phyloP scores from a whole-genome alignment of 2,329 filamentous ascomycete genomes.

The Elsinoe fawcettii region DNA sequence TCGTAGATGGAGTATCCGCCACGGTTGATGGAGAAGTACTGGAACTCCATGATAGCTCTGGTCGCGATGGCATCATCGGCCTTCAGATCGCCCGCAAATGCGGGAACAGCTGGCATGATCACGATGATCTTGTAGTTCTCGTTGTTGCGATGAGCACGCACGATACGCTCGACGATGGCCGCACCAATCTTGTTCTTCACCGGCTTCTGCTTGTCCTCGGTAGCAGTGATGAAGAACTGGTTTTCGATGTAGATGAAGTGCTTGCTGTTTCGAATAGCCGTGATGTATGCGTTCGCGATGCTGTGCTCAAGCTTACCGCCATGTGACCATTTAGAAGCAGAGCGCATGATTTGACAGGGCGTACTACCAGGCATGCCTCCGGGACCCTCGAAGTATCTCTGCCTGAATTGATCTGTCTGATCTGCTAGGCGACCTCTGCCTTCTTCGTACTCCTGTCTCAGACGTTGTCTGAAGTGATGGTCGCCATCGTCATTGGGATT shows the following conservation, averaged over 20 bases:
- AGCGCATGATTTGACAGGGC: constrained; percentile 68
- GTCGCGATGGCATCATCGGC: constrained; percentile 66
- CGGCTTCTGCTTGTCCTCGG: constrained; percentile 59
- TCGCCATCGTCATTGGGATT: constrained; percentile 22
- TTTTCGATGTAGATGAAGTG: constrained; percentile 72
- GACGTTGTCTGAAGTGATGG: constrained; percentile 26
- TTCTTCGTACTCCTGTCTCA: constrained; percentile 25
- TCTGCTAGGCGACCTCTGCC: constrained; percentile 23
- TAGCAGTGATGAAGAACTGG: constrained; percentile 83
- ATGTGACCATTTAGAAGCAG: constrained; percentile 51
- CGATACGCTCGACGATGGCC: constrained; percentile 68
- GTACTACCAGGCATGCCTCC: constrained; percentile 25
- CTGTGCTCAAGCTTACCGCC: constrained; percentile 61
- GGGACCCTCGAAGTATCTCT: constrained; percentile 18
- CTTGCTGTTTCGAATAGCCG: constrained; percentile 77
- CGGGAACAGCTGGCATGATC: constrained; percentile 71
- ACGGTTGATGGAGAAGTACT: constrained; percentile 71
- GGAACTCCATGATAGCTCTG: constrained; percentile 80
- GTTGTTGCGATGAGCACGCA: constrained; percentile 58
- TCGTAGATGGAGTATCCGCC: constrained; percentile 74
- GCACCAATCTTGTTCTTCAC: constrained; percentile 71
- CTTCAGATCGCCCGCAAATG: constrained; percentile 72
- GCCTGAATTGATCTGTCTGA: constrained; percentile 20
- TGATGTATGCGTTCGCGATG: constrained; percentile 79
- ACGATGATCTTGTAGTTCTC: constrained; percentile 69